Evolutionary conservation across 1,284 basidiomycete genomes (phyloP).

Genomic region (Austroboletus novae-zelandiae): DNA sequence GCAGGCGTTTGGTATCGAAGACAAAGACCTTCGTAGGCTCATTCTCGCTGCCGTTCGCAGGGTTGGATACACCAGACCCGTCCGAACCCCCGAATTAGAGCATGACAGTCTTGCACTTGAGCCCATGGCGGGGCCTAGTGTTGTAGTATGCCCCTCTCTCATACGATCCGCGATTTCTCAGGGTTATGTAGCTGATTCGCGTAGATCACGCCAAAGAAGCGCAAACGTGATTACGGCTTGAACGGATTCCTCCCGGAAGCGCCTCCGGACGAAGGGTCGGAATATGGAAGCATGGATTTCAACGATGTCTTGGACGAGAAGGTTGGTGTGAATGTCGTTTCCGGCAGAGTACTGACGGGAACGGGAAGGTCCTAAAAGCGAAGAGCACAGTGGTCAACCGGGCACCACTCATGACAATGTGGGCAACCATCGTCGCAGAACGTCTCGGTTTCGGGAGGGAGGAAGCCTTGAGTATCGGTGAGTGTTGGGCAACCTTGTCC

Average conservation of each 20-base stretch:
- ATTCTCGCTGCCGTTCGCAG: conserved; percentile 65
- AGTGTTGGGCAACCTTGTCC: conserved; percentile 11
- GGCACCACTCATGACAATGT: conserved; percentile 92
- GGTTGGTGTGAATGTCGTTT: conserved; percentile 36
- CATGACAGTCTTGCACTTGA: neutral
- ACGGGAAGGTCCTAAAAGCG: conserved; percentile 50
- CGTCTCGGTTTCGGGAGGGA: conserved; percentile 80
- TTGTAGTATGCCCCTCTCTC: conserved; percentile 21
- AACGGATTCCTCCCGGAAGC: conserved; percentile 62
- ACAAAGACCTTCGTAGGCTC: conserved; percentile 67
- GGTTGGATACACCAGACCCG: conserved; percentile 48
- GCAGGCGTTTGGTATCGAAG: conserved; percentile 53
- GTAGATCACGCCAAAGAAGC: conserved; percentile 50
- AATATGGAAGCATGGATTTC: conserved; percentile 62
- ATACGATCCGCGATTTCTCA: conserved; percentile 16
- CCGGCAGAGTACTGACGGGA: neutral
- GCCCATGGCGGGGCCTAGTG: neutral
- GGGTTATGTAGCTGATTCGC: neutral
- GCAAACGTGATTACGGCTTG: conserved; percentile 48
- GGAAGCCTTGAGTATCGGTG: conserved; percentile 89
- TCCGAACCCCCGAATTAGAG: conserved; percentile 7
- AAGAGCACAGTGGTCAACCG: conserved; percentile 80
- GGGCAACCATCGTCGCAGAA: conserved; percentile 86
- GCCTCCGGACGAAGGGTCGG: conserved; percentile 47
- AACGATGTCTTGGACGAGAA: conserved; percentile 69